Percentiles rank a stretch among this genome's conserved stretches.
phyloP scores from a whole-genome alignment of 2,329 filamentous ascomycete genomes.

The Fusarium newnesense region DNA sequence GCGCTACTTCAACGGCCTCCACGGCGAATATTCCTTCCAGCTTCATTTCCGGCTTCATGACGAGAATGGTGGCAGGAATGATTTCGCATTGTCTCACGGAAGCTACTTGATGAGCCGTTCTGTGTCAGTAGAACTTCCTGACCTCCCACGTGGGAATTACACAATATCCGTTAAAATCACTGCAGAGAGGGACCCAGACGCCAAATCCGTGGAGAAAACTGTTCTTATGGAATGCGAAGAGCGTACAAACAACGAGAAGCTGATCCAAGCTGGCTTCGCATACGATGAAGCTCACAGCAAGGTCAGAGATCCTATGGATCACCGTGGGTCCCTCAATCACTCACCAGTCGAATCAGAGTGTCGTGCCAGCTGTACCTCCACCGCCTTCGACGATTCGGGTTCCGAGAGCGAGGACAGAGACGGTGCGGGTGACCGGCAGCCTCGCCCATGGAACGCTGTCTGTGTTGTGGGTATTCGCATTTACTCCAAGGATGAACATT shows the following conservation, averaged over 20 bases:
- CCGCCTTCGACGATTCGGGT: too few species aligned
- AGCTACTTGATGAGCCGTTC: constrained; percentile 68
- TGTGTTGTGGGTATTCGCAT: constrained; percentile 60
- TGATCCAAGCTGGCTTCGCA: constrained; percentile 65
- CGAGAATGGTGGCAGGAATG: constrained; percentile 62
- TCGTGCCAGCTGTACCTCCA: too few species aligned
- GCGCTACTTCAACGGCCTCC: constrained; percentile 69
- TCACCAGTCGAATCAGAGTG: too few species aligned
- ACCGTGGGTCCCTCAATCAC: too few species aligned
- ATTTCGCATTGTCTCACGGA: constrained; percentile 67
- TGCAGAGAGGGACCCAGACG: constrained; percentile 56
- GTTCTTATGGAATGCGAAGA: constrained; percentile 60
- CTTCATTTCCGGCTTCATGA: constrained; percentile 61
- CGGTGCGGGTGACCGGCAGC: constrained; percentile 13
- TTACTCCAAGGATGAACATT: constrained; percentile 65
- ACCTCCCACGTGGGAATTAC: constrained; percentile 67
- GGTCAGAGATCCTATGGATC: constrained; percentile 59
- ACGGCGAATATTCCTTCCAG: constrained; percentile 65
- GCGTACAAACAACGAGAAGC: constrained; percentile 64
- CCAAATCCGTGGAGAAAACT: constrained; percentile 63
- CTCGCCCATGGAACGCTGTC: constrained; percentile 52
- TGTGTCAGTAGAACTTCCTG: constrained; percentile 65
- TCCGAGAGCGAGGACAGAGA: background rate
- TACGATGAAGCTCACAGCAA: constrained; percentile 71
- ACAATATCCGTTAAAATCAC: constrained; percentile 65